Percentiles rank a stretch among this genome's conserved stretches.
Conservation (phyloP, 768 basidiomycete species). For the Pisolithus tinctorius region DNA sequence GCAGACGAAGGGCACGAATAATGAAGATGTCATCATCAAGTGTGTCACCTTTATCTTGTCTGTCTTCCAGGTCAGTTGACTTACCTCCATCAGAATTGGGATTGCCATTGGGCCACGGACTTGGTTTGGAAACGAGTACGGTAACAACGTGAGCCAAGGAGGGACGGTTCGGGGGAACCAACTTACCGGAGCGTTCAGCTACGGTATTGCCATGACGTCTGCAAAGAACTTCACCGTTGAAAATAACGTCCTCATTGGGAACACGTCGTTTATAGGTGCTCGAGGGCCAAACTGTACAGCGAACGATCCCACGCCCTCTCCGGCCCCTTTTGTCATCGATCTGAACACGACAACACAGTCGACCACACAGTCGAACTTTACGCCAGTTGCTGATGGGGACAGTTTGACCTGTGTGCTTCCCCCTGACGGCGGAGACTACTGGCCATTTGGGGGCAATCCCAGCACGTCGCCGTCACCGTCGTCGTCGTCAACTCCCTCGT, state of each 20-base stretch:
- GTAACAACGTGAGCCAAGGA: slow-evolving; percentile 46
- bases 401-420: slow-evolving; percentile 62
- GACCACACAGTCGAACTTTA: slow-evolving; percentile 48
- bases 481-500: slow-evolving; percentile 11
- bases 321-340: slow-evolving; percentile 57
- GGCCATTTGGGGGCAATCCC: slow-evolving; percentile 62
- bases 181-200: slow-evolving; percentile 65
- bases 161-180: slow-evolving; percentile 52
- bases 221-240: slow-evolving; percentile 61
- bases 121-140: slow-evolving; percentile 61
- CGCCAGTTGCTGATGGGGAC: slow-evolving; percentile 44
- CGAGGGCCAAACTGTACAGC: slow-evolving; percentile 59
- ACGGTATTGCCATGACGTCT: slow-evolving; percentile 61
- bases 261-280: slow-evolving; percentile 69
- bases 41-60: slow-evolving; percentile 25
- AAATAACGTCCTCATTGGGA: slow-evolving; percentile 54
- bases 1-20: slow-evolving; percentile 48
- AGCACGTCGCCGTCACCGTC: too few relatives aligned
- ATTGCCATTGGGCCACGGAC: slow-evolving; percentile 72
- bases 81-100: slow-evolving; percentile 49
- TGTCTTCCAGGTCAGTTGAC: slow-evolving; percentile 5
- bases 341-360: slow-evolving; percentile 32
- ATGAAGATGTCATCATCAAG: slow-evolving; percentile 64
- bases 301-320: slow-evolving; percentile 41
- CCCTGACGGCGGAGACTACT: slow-evolving; percentile 60